Base-by-base conservation (phyloP, 768 basidiomycete species). In the Naganishia kalamii region DNA sequence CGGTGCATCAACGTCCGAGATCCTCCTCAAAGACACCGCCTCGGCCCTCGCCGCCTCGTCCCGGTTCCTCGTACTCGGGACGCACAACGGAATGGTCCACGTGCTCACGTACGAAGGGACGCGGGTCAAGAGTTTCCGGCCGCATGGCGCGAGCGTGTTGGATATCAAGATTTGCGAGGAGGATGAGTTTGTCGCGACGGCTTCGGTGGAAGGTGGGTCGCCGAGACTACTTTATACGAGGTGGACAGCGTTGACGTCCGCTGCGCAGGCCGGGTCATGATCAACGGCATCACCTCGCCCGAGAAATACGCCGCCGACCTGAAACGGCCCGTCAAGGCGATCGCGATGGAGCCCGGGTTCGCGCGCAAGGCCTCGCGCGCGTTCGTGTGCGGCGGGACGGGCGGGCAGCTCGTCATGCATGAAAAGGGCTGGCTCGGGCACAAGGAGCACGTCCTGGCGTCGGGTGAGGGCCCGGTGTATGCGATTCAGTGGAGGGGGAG, bases 381-480 rank as follows among this genome's bases (percentile, higher is more conserved):
- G 0, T 87, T 96, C 70, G 88, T 96, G 12, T 90, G 88, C 62
- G 96, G 94, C 23, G 96, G 96, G 10, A 83, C 94, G 83, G 88
- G 90, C 0, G 94, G 96, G 4, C 85, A 83, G 23, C 80, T 99
- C 29, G 81, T 89, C n/a, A 71, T 96, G 70, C 85, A 89, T 68
- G 94, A 97, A 81, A 97, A 96, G 74, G 90, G 92, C 6, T 97
- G 96, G 93, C 79, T 97, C 1, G 92, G 94, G 0, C 89, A 96
- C 72, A 96, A 90, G 72, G 92, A 94, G 75, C 89, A 87, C 0
- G 77, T 87, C 6, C 75, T 96, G 35, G 87, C 92, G 72, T 81
- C 81, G 37, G 89, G 88, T 4, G 96, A 98, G 79, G 96, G 94
- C 12, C 90, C 96, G 0, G 90, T 99, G 60, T 97, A 92, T 92